phyloP scores from a whole-genome alignment of 805 yeast genomes.

The Schwanniomyces occidentalis region DNA sequence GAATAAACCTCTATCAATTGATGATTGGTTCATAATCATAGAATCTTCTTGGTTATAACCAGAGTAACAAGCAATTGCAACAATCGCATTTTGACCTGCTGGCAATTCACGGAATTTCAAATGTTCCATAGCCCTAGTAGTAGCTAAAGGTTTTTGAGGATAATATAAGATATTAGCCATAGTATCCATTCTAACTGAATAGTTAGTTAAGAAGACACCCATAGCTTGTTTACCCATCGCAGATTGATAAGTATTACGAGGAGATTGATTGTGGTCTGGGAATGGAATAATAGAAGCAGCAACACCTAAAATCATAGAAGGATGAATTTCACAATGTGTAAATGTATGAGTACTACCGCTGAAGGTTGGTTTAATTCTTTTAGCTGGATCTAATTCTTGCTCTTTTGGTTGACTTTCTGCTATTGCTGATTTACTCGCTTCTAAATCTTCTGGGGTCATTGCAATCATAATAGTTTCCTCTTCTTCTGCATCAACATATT shows the following conservation, averaged over 20 bases:
- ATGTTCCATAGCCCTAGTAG: constrained; percentile 97
- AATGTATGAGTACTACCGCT: constrained; percentile 66
- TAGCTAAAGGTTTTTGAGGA: constrained; percentile 97
- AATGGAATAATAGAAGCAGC: constrained; percentile 99
- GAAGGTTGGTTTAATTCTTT: constrained; percentile 75
- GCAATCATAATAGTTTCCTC: constrained; percentile 98
- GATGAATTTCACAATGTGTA: constrained; percentile 99
- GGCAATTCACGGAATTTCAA: constrained; percentile 97
- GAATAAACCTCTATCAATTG: constrained; percentile 95
- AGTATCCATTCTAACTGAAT: constrained; percentile 97
- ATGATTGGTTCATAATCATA: constrained; percentile 98
- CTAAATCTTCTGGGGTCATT: constrained; percentile 97
- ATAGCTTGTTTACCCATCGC: constrained; percentile 99
- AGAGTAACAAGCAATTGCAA: constrained; percentile 96
- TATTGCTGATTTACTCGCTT: constrained; percentile 50
- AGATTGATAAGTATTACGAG: constrained; percentile 98
- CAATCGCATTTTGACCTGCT: constrained; percentile 98
- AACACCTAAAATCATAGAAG: constrained; percentile 97
- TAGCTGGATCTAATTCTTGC: constrained; percentile 67
- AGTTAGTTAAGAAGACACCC: constrained; percentile 97
- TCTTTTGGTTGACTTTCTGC: constrained; percentile 43
- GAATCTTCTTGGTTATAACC: constrained; percentile 99
- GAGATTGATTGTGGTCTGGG: constrained; percentile 99
- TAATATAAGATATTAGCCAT: constrained; percentile 98
- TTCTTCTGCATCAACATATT: constrained; percentile 97